Percentiles rank a stretch among this genome's conserved stretches.
phyloP scores from a whole-genome alignment of 2,329 filamentous ascomycete genomes.

The Sphaerostilbella broomeana region DNA sequence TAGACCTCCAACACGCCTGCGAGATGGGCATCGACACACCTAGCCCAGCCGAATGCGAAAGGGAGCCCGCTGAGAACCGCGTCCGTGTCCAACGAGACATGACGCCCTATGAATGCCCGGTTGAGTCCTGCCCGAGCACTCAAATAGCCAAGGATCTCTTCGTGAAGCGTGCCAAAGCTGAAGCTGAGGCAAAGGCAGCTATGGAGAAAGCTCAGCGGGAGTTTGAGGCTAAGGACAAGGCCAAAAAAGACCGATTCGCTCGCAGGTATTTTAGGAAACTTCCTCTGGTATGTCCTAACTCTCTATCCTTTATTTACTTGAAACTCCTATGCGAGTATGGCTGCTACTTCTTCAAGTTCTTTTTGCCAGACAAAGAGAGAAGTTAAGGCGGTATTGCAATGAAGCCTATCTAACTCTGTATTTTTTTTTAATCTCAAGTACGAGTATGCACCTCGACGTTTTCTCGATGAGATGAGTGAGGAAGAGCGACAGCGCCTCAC shows the following conservation, averaged over 20 bases:
- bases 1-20: conserved; percentile 4
- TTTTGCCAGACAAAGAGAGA: no score
- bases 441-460: no score
- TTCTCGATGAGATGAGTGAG: no score
- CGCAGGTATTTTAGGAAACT: conserved; percentile 10
- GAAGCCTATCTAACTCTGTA: no score
- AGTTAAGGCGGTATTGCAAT: no score
- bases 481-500: no score
- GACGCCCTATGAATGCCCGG: conserved; percentile 10
- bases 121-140: conserved; percentile 11
- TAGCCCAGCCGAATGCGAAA: conserved; percentile 6
- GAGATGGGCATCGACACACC: conserved; percentile 2
- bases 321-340: no score
- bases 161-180: conserved; percentile 3
- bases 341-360: no score
- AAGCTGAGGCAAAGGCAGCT: conserved; percentile 5
- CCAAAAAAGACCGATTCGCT: conserved; percentile 6
- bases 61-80: conserved; percentile 5
- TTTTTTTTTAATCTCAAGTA: no score
- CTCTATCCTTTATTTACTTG: neutral
- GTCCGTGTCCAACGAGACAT: conserved; percentile 6
- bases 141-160: conserved; percentile 7
- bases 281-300: conserved; percentile 5
- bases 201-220: conserved; percentile 3
- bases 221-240: conserved; percentile 8